Percentiles rank a stretch among this genome's conserved stretches.
phyloP scores from a whole-genome alignment of 140 eudicot genomes.

The Erigeron philadelphicus region DNA sequence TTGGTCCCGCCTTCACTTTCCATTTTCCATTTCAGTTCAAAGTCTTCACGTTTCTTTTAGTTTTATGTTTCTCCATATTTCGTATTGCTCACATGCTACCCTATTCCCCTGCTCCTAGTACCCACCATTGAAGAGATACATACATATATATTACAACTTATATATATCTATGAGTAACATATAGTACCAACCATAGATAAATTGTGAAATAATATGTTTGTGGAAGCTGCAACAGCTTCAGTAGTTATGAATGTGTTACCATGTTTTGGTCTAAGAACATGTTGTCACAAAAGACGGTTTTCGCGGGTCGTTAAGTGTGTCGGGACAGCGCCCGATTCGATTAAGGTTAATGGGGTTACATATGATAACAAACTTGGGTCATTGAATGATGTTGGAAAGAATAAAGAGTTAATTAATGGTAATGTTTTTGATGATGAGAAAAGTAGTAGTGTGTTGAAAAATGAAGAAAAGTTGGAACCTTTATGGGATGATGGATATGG shows the following conservation, averaged over 20 bases:
- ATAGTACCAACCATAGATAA: neutral
- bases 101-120: neutral
- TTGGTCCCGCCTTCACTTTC: neutral
- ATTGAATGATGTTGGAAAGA: slow-evolving; percentile 34
- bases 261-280: slow-evolving; percentile 33
- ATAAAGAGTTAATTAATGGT: slow-evolving; percentile 15
- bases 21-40: slow-evolving; percentile 24
- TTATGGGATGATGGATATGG: slow-evolving; percentile 98
- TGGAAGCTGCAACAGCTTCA: slow-evolving; percentile 43
- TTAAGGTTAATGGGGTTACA: slow-evolving; percentile 45
- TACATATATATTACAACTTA: too few relatives aligned
- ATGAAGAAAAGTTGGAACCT: slow-evolving; percentile 50
- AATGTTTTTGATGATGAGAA: neutral
- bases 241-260: slow-evolving; percentile 35
- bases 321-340: slow-evolving; percentile 32
- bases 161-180: neutral
- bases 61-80: neutral
- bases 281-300: slow-evolving; percentile 23
- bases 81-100: slow-evolving; percentile 9
- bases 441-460: neutral
- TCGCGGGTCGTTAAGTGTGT: slow-evolving; percentile 36
- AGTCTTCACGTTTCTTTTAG: slow-evolving; percentile 14
- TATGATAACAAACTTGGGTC: slow-evolving; percentile 32
- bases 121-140: neutral
- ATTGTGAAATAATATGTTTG: slow-evolving; percentile 24